Evolutionary conservation across 495 filamentous ascomycete species (phyloP).

Genomic region (Polyplosphaeria fusca): DNA sequence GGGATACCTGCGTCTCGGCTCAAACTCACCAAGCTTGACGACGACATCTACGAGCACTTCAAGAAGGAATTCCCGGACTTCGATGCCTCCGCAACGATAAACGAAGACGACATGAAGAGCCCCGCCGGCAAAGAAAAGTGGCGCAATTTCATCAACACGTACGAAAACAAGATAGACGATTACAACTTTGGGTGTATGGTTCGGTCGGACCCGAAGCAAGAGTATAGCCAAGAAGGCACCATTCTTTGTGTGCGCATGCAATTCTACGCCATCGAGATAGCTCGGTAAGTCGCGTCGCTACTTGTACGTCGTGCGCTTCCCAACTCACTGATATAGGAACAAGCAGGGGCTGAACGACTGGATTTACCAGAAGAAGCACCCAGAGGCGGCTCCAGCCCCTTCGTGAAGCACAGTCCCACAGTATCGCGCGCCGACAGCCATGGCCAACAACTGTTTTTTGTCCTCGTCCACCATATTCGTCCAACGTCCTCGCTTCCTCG

Average conservation of each 20-base stretch:
- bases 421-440: too few species aligned
- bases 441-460: too few species aligned
- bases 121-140: constrained; percentile 92
- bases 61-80: constrained; percentile 87
- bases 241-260: constrained; percentile 97
- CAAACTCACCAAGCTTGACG: constrained; percentile 86
- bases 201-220: constrained; percentile 68
- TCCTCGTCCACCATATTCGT: too few species aligned
- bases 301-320: not conserved
- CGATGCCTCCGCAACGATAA: constrained; percentile 70
- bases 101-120: constrained; percentile 97
- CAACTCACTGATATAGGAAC: constrained; percentile 56
- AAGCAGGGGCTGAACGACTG: constrained; percentile 88
- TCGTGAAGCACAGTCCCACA: too few species aligned
- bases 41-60: constrained; percentile 90
- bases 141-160: constrained; percentile 90
- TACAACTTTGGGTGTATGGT: constrained; percentile 98
- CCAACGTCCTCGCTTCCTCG: too few species aligned
- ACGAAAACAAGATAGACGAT: constrained; percentile 82
- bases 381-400: too few species aligned
- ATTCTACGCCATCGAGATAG: constrained; percentile 97
- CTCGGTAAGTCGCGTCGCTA: constrained; percentile 57
- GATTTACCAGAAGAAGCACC: constrained; percentile 77
- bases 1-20: constrained; percentile 79
- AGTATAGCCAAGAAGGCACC: constrained; percentile 85